Base-by-base conservation (phyloP, 176 grass and related monocot species). In the Eremochloa ophiuroides region DNA sequence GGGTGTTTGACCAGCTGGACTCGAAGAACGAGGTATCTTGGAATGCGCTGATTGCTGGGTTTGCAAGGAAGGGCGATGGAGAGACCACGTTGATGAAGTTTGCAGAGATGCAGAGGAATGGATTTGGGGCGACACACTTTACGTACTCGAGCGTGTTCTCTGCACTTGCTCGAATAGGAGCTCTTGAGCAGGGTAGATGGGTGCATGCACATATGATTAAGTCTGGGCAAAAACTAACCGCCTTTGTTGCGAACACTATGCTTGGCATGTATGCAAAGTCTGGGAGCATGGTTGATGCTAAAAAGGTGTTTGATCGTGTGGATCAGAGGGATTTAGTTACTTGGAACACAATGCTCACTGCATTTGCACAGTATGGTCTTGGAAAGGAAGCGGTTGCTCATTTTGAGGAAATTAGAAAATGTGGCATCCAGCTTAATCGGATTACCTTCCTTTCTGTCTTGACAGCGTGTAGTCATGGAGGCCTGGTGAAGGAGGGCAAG, bases 311-410 rank as follows among this genome's bases (percentile, higher is more conserved):
- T 84, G 83, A 94, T 31, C 89, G 76, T 33, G 27, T 94, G 76
- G 86, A 82, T 10, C 44, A 71, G 13, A 88, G 71, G 79, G 92
- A 94, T 75, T 5, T 85, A 31, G 86, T 94, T 82, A 88, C 89
- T 22, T 94, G 92, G 92, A 94, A 94, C 71, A 85, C 89, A 1
- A 91, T 94, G 92, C 86, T 94, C 51, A 94, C 86, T 17, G 86
- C 75, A 5, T 84, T 83, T 46, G 92, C 86, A 37, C 88, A 89
- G 15, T 87, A 94, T n/a, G 92, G 92, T 1, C 73, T 79, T 61
- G 77, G 55, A 1, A 89, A 80, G 30, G 89, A 94, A 87, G 86
- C 88, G 25, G 62, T 94, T 28, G 20, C 25, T 15, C 79, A 73
- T 46, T 94, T 94, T 51, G 86, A 94, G 63, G 77, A 89, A 80